A percentile compares a stretch with the other conserved stretches of the same genome.
These are phyloP conservation scores for Podospora pseudopauciseta DNA, from an alignment of 495 filamentous ascomycete genomes.

Conservation along the genomic window DNA sequence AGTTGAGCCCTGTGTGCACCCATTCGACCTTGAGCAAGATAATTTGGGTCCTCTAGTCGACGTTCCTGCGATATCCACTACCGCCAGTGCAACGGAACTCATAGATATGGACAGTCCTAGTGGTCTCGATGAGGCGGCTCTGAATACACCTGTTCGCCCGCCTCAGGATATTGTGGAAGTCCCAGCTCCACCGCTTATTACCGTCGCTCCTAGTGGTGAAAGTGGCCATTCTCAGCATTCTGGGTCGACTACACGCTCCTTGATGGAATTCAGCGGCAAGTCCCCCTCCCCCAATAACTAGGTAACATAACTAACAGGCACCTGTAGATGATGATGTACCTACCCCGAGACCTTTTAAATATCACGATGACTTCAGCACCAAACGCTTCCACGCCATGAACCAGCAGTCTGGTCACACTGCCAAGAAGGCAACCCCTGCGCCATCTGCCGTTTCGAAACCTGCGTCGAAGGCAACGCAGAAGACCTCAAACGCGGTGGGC, in stretches of 20 bases:
- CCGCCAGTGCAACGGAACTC: background rate
- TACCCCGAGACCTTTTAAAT: background rate
- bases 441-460: background rate
- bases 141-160: background rate
- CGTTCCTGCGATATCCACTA: background rate
- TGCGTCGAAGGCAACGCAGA: background rate
- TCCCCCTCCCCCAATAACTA: background rate
- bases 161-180: background rate
- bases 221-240: background rate
- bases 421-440: no score
- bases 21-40: background rate
- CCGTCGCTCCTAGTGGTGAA: background rate
- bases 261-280: background rate
- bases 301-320: background rate
- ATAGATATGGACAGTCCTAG: background rate
- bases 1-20: background rate
- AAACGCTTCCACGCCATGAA: slow-evolving; percentile 5
- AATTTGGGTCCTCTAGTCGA: background rate
- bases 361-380: background rate
- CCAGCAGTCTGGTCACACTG: background rate
- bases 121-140: background rate
- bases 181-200: background rate
- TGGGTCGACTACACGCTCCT: background rate
- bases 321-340: background rate
- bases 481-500: background rate